Conservation (phyloP, 139 green algal genomes). For the Chara braunii region DNA sequence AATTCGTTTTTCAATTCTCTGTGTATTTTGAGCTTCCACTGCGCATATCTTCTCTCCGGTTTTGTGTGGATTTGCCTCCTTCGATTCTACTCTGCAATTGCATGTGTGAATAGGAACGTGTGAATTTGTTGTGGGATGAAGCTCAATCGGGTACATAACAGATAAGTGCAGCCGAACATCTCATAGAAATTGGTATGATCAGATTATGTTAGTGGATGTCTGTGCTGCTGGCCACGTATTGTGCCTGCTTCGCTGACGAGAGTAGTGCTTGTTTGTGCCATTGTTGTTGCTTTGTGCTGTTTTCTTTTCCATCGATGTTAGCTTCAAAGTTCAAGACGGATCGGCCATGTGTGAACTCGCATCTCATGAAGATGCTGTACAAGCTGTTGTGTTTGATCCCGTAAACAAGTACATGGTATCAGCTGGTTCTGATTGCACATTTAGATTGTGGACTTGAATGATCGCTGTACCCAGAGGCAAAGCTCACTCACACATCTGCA, state of each 20-base stretch:
- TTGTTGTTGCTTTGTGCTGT: conserved; percentile 15
- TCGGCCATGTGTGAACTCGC: conserved; percentile 51
- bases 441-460: conserved; percentile 33
- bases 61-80: too few species aligned
- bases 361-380: conserved; percentile 68
- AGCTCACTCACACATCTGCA: too few species aligned
- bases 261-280: background rate
- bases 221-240: too few species aligned
- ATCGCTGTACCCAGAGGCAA: too few species aligned
- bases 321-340: conserved; percentile 44
- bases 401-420: conserved; percentile 59
- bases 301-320: conserved; percentile 4
- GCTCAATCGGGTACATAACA: too few species aligned
- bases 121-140: too few species aligned
- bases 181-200: background rate
- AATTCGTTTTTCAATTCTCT: too few species aligned
- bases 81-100: too few species aligned
- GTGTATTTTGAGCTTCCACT: too few species aligned
- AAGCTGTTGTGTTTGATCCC: conserved; percentile 58
- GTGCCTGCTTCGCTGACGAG: background rate
- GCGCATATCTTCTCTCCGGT: too few species aligned
- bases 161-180: background rate
- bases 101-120: too few species aligned
- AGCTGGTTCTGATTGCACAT: conserved; percentile 46
- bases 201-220: too few species aligned